Percentiles rank a stretch among this genome's conserved stretches.
These are phyloP conservation scores for Ganoderma lucidum DNA, from an alignment of 1,284 basidiomycete species.

Conservation along the genomic window DNA sequence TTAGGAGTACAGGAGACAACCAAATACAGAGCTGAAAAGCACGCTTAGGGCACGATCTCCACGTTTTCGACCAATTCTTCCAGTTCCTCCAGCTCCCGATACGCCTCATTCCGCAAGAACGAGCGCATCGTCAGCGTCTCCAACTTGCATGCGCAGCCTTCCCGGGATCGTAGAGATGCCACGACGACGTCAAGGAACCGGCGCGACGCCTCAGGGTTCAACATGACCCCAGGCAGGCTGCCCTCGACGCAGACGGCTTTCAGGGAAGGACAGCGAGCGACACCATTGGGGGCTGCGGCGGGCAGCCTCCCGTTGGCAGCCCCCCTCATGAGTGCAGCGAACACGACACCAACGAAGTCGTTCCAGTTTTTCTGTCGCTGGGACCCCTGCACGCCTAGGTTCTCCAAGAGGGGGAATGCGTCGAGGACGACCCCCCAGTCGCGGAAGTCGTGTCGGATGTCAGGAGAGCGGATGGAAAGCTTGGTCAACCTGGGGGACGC, in stretches of 20 bases:
- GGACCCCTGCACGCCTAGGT: not conserved
- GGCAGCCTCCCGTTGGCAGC: not conserved
- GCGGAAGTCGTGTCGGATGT: not conserved
- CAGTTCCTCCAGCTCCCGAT: not conserved
- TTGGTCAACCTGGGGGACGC: not conserved
- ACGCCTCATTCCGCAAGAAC: not conserved
- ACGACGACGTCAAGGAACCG: not conserved
- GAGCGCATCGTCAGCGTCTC: not conserved
- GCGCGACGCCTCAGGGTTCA: not conserved
- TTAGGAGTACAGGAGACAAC: not conserved
- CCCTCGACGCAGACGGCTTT: not conserved
- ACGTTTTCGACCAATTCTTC: not conserved
- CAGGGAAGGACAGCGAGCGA: not conserved
- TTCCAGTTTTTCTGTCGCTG: too few relatives aligned
- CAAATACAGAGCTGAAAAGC: not conserved
- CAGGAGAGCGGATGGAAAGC: not conserved
- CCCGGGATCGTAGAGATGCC: not conserved
- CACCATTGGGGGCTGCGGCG: not conserved
- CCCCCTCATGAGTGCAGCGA: not conserved
- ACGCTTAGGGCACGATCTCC: not conserved
- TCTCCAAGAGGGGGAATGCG: slow-evolving; percentile 11
- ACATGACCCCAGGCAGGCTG: too few relatives aligned
- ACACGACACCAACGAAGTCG: not conserved
- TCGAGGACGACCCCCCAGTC: slow-evolving; percentile 3
- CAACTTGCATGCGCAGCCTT: slow-evolving; percentile 3